Conservation (phyloP, 768 basidiomycete species). For the Lactarius vividus region DNA sequence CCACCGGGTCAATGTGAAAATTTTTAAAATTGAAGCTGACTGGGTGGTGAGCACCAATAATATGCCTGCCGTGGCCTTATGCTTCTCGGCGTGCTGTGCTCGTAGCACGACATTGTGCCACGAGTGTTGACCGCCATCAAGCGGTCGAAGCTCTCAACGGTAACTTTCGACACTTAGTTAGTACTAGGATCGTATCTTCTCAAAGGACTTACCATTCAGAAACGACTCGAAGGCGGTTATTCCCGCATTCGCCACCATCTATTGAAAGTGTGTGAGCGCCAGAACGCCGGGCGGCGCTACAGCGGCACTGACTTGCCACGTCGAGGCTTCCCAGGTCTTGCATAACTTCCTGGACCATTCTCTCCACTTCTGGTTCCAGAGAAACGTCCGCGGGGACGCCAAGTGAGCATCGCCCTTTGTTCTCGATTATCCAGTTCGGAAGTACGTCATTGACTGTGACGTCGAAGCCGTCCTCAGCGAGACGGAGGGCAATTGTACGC, state of each 20-base stretch:
- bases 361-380: conserved; percentile 10
- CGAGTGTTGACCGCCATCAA: conserved; percentile 19
- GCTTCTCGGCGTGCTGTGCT: conserved; percentile 28
- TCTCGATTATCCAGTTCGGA: conserved; percentile 13
- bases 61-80: conserved; percentile 24
- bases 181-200: not conserved
- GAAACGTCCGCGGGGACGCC: conserved; percentile 18
- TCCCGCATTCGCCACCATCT: conserved; percentile 28
- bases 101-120: conserved; percentile 30
- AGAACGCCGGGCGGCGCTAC: too few relatives aligned
- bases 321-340: conserved; percentile 20
- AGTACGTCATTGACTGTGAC: conserved; percentile 27
- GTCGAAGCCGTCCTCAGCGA: conserved; percentile 28
- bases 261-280: too few relatives aligned
- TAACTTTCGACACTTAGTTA: not conserved
- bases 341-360: conserved; percentile 16
- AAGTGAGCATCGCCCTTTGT: conserved; percentile 14
- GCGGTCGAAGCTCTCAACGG: conserved; percentile 13
- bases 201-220: conserved; percentile 5
- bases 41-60: conserved; percentile 18
- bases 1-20: not conserved
- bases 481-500: conserved; percentile 27
- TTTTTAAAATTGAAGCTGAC: not conserved
- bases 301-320: conserved; percentile 12
- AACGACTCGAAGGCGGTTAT: not conserved